Evolutionary conservation across 2,329 filamentous ascomycete genomes (phyloP).

Genomic region (Beauveria brongniartii): DNA sequence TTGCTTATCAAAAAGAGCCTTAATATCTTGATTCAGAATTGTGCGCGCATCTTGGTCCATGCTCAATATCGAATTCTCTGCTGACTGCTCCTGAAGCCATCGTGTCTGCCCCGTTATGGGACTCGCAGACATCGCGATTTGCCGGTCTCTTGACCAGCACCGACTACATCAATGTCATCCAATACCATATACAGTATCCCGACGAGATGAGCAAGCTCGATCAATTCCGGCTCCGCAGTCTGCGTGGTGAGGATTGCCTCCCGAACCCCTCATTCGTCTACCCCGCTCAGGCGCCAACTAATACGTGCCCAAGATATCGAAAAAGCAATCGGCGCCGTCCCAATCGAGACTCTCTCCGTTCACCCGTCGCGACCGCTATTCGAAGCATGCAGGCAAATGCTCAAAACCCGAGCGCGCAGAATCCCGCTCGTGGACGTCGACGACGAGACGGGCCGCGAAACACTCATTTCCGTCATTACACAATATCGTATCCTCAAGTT

Average conservation of each 20-base stretch:
- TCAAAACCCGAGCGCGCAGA: constrained; percentile 82
- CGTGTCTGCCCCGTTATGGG: constrained; percentile 94
- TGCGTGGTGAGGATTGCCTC: constrained; percentile 58
- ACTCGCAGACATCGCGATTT: constrained; percentile 86
- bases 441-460: constrained; percentile 84
- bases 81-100: constrained; percentile 55
- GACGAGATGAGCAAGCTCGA: constrained; percentile 85
- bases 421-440: constrained; percentile 92
- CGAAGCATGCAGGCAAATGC: constrained; percentile 90
- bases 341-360: constrained; percentile 93
- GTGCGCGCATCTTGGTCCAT: constrained; percentile 37
- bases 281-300: constrained; percentile 3
- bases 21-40: constrained; percentile 91
- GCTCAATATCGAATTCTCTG: not conserved
- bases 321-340: constrained; percentile 80
- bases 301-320: constrained; percentile 64
- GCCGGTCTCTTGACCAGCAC: constrained; percentile 90
- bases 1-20: constrained; percentile 95
- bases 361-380: constrained; percentile 86
- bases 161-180: constrained; percentile 97
- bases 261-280: not conserved
- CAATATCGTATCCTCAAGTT: constrained; percentile 99
- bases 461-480: constrained; percentile 93
- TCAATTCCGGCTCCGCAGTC: constrained; percentile 83
- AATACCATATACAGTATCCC: constrained; percentile 97